Conservation (phyloP, 2,329 filamentous ascomycete genomes). For the Raffaelea albimanens region DNA sequence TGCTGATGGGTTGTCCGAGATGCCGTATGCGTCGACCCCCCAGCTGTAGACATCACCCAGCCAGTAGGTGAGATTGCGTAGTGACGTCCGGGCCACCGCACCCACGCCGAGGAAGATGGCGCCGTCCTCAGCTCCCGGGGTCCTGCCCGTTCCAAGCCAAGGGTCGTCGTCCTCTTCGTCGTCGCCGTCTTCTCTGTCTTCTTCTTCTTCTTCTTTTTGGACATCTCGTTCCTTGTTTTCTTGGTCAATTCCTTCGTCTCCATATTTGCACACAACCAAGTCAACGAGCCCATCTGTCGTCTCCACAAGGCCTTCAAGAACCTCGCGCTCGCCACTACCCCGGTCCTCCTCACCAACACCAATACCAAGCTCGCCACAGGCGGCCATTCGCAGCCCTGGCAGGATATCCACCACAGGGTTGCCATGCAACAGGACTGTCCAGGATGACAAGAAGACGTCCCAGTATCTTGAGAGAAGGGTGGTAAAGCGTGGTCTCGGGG, state of each 20-base stretch:
- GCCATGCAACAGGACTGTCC: constrained; percentile 85
- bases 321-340: constrained; percentile 86
- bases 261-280: constrained; percentile 79
- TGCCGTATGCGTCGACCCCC: constrained; percentile 76
- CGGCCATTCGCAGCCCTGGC: constrained; percentile 77
- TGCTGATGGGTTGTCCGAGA: constrained; percentile 68
- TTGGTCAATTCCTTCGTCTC: constrained; percentile 21
- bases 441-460: constrained; percentile 59
- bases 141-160: constrained; percentile 68
- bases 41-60: constrained; percentile 80
- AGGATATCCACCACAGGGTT: constrained; percentile 76
- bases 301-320: constrained; percentile 77
- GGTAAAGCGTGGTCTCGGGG: constrained; percentile 60
- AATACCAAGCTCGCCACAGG: constrained; percentile 82
- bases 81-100: constrained; percentile 58
- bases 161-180: constrained; percentile 13
- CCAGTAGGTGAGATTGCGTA: constrained; percentile 72
- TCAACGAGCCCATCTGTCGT: constrained; percentile 80
- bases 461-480: constrained; percentile 70
- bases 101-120: constrained; percentile 79
- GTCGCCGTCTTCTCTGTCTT: background rate
- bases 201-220: background rate
- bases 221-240: constrained; percentile 11
- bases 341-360: constrained; percentile 94
- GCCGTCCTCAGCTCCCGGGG: constrained; percentile 66